Evolutionary conservation across 805 yeast genomes (phyloP).

Genomic region (Yamadazyma phyllophila): DNA sequence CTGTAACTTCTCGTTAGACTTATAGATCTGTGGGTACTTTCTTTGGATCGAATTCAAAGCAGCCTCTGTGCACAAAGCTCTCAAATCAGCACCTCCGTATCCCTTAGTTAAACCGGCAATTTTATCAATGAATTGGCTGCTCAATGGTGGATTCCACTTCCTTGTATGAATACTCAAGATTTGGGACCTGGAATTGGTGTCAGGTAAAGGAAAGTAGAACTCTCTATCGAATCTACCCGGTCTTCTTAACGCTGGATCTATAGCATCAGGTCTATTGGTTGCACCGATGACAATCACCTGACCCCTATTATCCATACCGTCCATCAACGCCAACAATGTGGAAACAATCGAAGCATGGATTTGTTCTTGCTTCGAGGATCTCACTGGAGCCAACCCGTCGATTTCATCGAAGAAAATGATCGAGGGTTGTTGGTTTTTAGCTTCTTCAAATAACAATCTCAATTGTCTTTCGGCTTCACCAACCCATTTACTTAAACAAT

Average conservation of each 20-base stretch:
- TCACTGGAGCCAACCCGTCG: constrained; percentile 96
- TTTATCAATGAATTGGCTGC: constrained; percentile 54
- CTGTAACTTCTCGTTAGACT: constrained; percentile 64
- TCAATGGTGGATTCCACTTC: constrained; percentile 80
- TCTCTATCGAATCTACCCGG: constrained; percentile 98
- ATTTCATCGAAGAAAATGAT: constrained; percentile 97
- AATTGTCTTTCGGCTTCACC: constrained; percentile 98
- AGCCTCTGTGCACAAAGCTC: constrained; percentile 94
- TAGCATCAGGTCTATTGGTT: constrained; percentile 94
- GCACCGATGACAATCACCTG: constrained; percentile 98
- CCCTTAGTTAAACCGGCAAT: constrained; percentile 87
- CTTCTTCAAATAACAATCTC: constrained; percentile 89
- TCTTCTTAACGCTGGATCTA: constrained; percentile 96
- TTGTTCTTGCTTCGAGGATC: constrained; percentile 97
- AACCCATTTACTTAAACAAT: constrained; percentile 95
- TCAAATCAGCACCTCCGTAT: constrained; percentile 95
- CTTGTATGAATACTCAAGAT: constrained; percentile 83
- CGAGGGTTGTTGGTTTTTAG: constrained; percentile 91
- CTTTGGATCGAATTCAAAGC: constrained; percentile 91
- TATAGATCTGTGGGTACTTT: constrained; percentile 88
- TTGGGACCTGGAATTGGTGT: constrained; percentile 69
- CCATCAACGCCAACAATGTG: constrained; percentile 93
- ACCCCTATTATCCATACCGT: constrained; percentile 98
- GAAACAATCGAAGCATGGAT: constrained; percentile 97
- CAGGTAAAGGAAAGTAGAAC: constrained; percentile 93